Conservation (phyloP, 192 early-diverging fungal genomes). For the Mortierella antarctica region DNA sequence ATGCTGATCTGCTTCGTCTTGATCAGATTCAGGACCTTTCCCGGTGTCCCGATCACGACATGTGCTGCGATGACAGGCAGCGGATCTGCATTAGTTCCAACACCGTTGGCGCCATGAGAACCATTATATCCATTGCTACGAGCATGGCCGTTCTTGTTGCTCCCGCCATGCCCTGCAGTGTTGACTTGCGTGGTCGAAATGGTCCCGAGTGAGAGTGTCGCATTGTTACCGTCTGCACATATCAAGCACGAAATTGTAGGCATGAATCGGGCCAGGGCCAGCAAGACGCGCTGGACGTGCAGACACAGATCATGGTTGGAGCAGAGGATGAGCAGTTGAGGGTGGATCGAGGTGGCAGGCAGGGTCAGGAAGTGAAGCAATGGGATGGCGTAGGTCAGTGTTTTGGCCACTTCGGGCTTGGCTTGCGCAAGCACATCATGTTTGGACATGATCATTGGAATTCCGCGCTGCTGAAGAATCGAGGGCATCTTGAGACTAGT, state of each 20-base stretch:
- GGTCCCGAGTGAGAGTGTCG: conserved; percentile 40
- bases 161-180: neutral
- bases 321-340: conserved; percentile 41
- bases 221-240: conserved; percentile 42
- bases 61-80: conserved; percentile 43
- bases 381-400: conserved; percentile 47
- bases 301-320: conserved; percentile 46
- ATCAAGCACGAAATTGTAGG: conserved; percentile 49
- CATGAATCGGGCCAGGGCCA: conserved; percentile 52
- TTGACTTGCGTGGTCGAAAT: conserved; percentile 47
- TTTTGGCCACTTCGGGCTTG: conserved; percentile 49
- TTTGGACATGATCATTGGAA: conserved; percentile 51
- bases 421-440: conserved; percentile 47
- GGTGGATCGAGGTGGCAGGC: conserved; percentile 49
- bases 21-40: conserved; percentile 31
- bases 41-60: conserved; percentile 46
- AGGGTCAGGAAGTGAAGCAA: conserved; percentile 35
- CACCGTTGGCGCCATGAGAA: too few relatives aligned
- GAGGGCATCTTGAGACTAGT: conserved; percentile 42
- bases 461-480: conserved; percentile 47
- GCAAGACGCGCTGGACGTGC: conserved; percentile 45
- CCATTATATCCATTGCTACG: too few relatives aligned
- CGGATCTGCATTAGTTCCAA: neutral
- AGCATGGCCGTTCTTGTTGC: conserved; percentile 1
- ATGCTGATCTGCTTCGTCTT: conserved; percentile 38